phyloP scores from a whole-genome alignment of 2,329 filamentous ascomycete genomes.

The Fusarium sp. region DNA sequence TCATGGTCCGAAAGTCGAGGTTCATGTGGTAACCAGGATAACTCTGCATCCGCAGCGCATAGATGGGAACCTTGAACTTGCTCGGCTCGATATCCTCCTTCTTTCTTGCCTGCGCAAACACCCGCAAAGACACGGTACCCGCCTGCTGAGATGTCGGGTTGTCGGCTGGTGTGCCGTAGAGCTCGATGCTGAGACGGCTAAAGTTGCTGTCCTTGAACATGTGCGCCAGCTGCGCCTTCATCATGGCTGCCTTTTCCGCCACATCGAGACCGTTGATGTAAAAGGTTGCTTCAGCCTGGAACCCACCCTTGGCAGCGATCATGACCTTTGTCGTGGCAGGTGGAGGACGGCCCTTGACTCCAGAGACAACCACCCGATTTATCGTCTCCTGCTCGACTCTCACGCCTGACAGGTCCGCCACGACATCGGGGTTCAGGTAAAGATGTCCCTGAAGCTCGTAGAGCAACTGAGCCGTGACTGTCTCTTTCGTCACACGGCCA shows the following conservation, averaged over 20 bases:
- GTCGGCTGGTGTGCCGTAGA: slow-evolving; percentile 52
- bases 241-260: slow-evolving; percentile 56
- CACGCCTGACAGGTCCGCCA: slow-evolving; percentile 52
- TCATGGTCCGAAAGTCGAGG: slow-evolving; percentile 57
- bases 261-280: slow-evolving; percentile 58
- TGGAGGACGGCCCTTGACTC: slow-evolving; percentile 45
- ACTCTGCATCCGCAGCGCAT: slow-evolving; percentile 55
- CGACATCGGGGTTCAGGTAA: slow-evolving; percentile 59
- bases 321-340: slow-evolving; percentile 52
- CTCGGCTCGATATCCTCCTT: slow-evolving; percentile 49
- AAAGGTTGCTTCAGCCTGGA: slow-evolving; percentile 59
- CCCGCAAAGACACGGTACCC: slow-evolving; percentile 61
- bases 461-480: slow-evolving; percentile 53
- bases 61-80: slow-evolving; percentile 54
- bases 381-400: slow-evolving; percentile 58
- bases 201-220: slow-evolving; percentile 51
- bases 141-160: slow-evolving; percentile 58
- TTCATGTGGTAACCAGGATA: slow-evolving; percentile 59
- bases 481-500: slow-evolving; percentile 53
- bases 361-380: slow-evolving; percentile 49
- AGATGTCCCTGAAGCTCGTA: slow-evolving; percentile 60
- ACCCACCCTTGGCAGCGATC: slow-evolving; percentile 57
- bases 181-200: slow-evolving; percentile 49
- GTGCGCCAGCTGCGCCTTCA: slow-evolving; percentile 53
- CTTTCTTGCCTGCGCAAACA: slow-evolving; percentile 59